phyloP scores from a whole-genome alignment of 768 basidiomycete species.

The Tylopilus cervinicoccineus region DNA sequence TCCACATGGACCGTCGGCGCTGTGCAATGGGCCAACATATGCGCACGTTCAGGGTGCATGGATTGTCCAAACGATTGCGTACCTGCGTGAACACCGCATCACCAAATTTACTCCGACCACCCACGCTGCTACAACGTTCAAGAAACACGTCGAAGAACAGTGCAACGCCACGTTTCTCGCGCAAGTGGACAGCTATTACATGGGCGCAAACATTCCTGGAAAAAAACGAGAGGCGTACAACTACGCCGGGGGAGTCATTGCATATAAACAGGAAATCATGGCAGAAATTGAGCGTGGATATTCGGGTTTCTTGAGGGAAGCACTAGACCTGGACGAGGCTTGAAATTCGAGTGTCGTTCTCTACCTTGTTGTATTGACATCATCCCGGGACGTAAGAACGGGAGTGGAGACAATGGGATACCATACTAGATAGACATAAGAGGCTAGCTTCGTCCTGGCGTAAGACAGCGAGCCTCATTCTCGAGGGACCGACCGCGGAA shows the following conservation, averaged over 20 bases:
- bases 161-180: background rate
- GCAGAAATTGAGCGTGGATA: constrained; percentile 10
- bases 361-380: background rate
- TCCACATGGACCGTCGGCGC: constrained; percentile 10
- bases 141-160: constrained; percentile 7
- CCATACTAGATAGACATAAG: no score
- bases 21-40: constrained; percentile 11
- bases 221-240: constrained; percentile 9
- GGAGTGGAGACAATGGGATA: no score
- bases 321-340: background rate
- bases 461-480: no score
- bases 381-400: no score
- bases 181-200: constrained; percentile 2
- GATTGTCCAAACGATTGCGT: constrained; percentile 9
- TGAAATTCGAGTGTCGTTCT: background rate
- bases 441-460: no score
- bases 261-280: constrained; percentile 3
- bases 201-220: constrained; percentile 9
- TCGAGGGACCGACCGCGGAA: no score
- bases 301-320: constrained; percentile 8
- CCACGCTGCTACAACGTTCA: constrained; percentile 5
- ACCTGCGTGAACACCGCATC: constrained; percentile 7
- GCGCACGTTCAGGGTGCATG: constrained; percentile 2
- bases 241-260: background rate
- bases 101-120: constrained; percentile 14